Evolutionary conservation across 352 stramenopile species (phyloP), one percentile per base, ranked within the genome.

Genomic region (Phytophthora tentaculata): DNA sequence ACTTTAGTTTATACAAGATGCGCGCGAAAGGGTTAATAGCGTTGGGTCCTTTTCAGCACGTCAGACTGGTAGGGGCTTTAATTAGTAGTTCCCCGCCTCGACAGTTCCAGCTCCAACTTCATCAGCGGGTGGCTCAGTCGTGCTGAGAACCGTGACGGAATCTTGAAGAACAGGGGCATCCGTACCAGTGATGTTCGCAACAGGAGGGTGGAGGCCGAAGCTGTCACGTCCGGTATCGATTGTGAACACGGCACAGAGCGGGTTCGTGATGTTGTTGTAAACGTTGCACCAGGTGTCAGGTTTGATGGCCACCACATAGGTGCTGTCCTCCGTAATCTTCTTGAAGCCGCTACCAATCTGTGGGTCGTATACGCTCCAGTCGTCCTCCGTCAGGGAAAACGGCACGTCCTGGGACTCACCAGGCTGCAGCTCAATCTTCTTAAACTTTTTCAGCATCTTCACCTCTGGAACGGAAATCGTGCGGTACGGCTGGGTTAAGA

Each of bases 371-470:
- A 89, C 73, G 39, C 79, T 87, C 79, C 74, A 86, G 59, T 90
- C 81, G 5, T 75, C 67, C 7, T 24, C 60, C 19, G 74, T 75
- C 14, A 91, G 62, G 26, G 64, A 56, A 51, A 86, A 84, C 24
- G 69, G 69, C 13, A 84, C 69, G 8, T 65, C 60, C 48, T 64
- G 56, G 2, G 73, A 68, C 51, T 80, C 62, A 12, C 79, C 75
- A 0, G 82, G 61, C 20, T 73, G 28, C 29, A 95, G 64, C 3
- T 80, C 57, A 32, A 96, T 83, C 73, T 95, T 95, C 23, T 73
- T 71, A 56, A 95, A 95, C 48, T 86, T 84, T 62, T 90, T 89
- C 29, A 96, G 74, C 60, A 86, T 76, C 72, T 95, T 96, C 37
- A 90, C 76, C 44, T 94, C 86, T 3, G 88, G 85, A 14, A 91